phyloP scores from a whole-genome alignment of 2,329 filamentous ascomycete genomes.

The Fonsecaea nubica region DNA sequence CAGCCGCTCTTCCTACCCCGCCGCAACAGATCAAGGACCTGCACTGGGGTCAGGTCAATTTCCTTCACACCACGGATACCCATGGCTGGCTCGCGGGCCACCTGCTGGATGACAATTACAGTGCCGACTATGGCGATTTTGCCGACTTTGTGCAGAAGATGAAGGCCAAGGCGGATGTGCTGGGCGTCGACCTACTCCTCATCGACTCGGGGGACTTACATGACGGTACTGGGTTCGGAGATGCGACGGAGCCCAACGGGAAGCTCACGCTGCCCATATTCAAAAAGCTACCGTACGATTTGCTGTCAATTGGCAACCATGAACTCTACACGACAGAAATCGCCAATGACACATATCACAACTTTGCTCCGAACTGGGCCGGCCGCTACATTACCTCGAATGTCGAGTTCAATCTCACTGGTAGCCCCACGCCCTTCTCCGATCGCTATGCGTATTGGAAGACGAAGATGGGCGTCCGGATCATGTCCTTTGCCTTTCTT shows the following conservation, averaged over 20 bases:
- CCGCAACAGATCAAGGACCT: slow-evolving; percentile 44
- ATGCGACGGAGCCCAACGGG: slow-evolving; percentile 65
- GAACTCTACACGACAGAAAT: slow-evolving; percentile 69
- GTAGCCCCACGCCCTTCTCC: slow-evolving; percentile 40
- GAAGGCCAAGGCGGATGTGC: slow-evolving; percentile 62
- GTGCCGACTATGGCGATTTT: slow-evolving; percentile 71
- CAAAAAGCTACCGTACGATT: slow-evolving; percentile 60
- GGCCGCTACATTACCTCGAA: slow-evolving; percentile 62
- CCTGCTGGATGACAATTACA: slow-evolving; percentile 88
- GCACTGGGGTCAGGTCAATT: slow-evolving; percentile 70
- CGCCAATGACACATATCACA: slow-evolving; percentile 66
- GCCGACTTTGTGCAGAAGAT: slow-evolving; percentile 66
- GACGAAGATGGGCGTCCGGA: slow-evolving; percentile 56
- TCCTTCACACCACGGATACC: slow-evolving; percentile 85
- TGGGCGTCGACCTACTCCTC: slow-evolving; percentile 66
- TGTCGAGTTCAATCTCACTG: slow-evolving; percentile 57
- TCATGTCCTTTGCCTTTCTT: slow-evolving; percentile 61
- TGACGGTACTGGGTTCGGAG: slow-evolving; percentile 68
- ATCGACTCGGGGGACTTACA: slow-evolving; percentile 70
- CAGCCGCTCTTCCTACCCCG: slow-evolving; percentile 31
- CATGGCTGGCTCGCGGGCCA: slow-evolving; percentile 96
- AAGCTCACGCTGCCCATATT: slow-evolving; percentile 61
- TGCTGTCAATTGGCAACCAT: slow-evolving; percentile 66
- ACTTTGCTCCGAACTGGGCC: slow-evolving; percentile 65
- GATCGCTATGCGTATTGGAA: slow-evolving; percentile 58